Conservation (phyloP, 2,329 filamentous ascomycete species). For the Grosmannia huntii region DNA sequence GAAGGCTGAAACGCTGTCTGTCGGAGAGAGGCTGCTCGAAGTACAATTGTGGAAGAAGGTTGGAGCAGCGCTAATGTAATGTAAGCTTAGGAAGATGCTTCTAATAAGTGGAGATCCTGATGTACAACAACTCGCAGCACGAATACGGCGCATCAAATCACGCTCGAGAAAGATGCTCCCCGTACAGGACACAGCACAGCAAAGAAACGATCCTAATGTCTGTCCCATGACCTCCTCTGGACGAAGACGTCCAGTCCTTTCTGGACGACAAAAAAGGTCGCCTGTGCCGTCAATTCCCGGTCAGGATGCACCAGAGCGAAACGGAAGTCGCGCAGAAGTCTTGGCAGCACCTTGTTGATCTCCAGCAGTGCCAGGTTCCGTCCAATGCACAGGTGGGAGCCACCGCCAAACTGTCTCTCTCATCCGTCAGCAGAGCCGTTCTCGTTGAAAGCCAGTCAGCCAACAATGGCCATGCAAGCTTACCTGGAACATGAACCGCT, state of each 20-base stretch:
- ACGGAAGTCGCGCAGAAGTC: constrained; percentile 39
- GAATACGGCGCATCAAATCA: not conserved
- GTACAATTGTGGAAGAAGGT: not conserved
- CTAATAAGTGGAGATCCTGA: too few species aligned
- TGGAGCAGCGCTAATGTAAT: not conserved
- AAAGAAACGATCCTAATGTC: not conserved
- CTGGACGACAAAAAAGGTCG: constrained; percentile 49
- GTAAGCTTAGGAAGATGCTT: too few species aligned
- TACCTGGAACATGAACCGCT: constrained; percentile 42
- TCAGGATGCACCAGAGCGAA: constrained; percentile 38
- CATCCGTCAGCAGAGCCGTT: not conserved
- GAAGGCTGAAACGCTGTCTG: not conserved
- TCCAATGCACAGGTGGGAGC: constrained; percentile 41
- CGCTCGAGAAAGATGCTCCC: not conserved
- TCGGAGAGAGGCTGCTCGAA: not conserved
- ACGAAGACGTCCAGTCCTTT: constrained; percentile 40
- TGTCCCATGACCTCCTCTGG: constrained; percentile 14
- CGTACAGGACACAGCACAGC: not conserved
- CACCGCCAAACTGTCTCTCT: constrained; percentile 34
- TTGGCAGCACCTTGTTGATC: constrained; percentile 46
- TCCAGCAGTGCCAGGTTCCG: constrained; percentile 41
- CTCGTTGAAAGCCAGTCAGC: not conserved
- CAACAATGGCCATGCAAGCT: not conserved
- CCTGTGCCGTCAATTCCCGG: constrained; percentile 36
- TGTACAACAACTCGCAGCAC: too few species aligned